Evolutionary conservation across 192 early-diverging fungal genomes (phyloP).

Genomic region (Coemansia sp.): DNA sequence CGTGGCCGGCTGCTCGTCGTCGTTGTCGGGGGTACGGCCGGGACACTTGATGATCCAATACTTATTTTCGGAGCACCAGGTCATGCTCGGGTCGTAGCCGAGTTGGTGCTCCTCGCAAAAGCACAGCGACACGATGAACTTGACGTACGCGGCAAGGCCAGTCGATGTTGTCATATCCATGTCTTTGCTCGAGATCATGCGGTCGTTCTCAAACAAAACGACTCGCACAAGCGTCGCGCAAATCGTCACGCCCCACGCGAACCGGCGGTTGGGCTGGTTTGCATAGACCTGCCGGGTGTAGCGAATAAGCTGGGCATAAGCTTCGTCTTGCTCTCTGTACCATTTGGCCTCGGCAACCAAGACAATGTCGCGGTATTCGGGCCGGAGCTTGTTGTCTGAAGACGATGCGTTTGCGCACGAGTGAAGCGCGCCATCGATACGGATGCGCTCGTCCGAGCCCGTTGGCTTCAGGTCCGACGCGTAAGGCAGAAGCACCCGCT

Average conservation of each 20-base stretch:
- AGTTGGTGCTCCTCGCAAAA: background rate
- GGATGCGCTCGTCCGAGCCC: background rate
- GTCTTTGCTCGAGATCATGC: too few relatives aligned
- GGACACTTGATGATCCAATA: background rate
- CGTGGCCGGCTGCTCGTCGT: background rate
- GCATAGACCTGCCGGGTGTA: conserved; percentile 5
- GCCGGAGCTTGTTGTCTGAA: background rate
- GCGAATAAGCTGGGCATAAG: conserved; percentile 3
- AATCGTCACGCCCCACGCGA: conserved; percentile 5
- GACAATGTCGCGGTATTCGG: background rate
- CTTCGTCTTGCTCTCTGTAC: background rate
- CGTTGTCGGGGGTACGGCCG: background rate
- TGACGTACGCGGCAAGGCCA: background rate
- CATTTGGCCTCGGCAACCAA: background rate
- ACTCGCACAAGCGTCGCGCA: background rate
- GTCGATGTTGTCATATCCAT: background rate
- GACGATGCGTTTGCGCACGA: background rate
- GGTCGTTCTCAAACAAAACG: background rate
- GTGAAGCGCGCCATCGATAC: background rate
- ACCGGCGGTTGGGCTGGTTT: conserved; percentile 7
- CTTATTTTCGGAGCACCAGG: background rate
- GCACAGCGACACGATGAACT: conserved; percentile 8
- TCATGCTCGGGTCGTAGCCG: conserved; percentile 7
- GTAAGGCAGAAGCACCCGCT: too few relatives aligned
- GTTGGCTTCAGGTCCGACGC: background rate